Base-by-base conservation (phyloP, 306 rosid species). In the Cucumis melo region DNA sequence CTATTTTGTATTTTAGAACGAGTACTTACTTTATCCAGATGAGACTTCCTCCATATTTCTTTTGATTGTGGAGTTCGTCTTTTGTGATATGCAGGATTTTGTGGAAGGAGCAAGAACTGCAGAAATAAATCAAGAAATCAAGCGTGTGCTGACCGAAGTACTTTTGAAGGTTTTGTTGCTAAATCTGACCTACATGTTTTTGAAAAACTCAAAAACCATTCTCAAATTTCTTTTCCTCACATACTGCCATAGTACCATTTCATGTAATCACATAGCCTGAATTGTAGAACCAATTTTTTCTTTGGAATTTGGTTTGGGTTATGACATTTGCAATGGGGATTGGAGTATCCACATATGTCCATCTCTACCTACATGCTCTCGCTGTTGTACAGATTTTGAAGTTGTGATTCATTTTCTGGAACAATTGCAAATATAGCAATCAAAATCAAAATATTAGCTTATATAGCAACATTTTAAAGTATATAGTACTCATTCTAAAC, bases 51-150 rank as follows among this genome's bases (percentile, higher is more conserved):
- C 64, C 36, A 10, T 23, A 48, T 50, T 44, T 67, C 53, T 61
- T 38, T 61, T 38, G 73, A 34, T 34, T 16, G 36, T 84, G 62
- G 61, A 39, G n/a, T 62, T 70, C 57, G 23, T 8, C 70, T 36
- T 76, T 60, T 78, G 27, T 53, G 60, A 55, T 68, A 24, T 83
- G 79, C 83, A 91, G 94, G 97, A 89, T 87, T 82, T 81, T 70
- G 91, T 79, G 73, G 95, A 90, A 74, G 90, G 81, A 44, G 93
- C 92, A 60, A 89, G 90, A 88, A 83, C 90, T 74, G 93, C 87
- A 76, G 97, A 96, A 80, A 90, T 90, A 82, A 94, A 91, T 81
- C 96, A 83, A 77, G 97, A 94, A 88, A 94, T 94, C 77, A 94
- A 90, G 74, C 94, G 89, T 36, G 87, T 94, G 77, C 87, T 94